phyloP scores from a whole-genome alignment of 2,329 filamentous ascomycete genomes.

The Exophiala phaeomuriformis region DNA sequence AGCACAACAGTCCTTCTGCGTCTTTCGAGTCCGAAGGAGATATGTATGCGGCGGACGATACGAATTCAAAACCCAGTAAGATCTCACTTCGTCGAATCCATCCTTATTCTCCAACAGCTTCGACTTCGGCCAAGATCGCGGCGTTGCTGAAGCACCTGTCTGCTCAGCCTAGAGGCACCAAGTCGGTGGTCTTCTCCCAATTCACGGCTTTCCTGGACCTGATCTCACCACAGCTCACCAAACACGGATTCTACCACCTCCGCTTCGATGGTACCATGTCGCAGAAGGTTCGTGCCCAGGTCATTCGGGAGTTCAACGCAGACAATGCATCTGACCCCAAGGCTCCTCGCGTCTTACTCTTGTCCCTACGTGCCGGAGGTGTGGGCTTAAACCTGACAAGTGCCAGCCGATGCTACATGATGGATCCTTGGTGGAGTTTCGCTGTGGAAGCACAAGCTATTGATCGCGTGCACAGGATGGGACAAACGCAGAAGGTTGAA shows the following conservation, averaged over 20 bases:
- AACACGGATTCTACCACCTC: slow-evolving; percentile 68
- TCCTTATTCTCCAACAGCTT: slow-evolving; percentile 52
- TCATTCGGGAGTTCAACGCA: slow-evolving; percentile 64
- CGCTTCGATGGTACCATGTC: slow-evolving; percentile 86
- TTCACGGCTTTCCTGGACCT: slow-evolving; percentile 94
- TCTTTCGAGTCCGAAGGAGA: slow-evolving; percentile 38
- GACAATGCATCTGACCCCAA: slow-evolving; percentile 27
- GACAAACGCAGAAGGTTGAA: slow-evolving; percentile 75
- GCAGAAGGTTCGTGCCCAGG: slow-evolving; percentile 73
- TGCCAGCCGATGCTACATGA: slow-evolving; percentile 89
- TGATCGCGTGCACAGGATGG: slow-evolving; percentile 95
- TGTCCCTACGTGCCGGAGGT: slow-evolving; percentile 82
- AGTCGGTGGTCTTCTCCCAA: slow-evolving; percentile 92
- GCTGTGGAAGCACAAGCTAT: slow-evolving; percentile 95
- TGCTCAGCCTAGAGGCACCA: slow-evolving; percentile 61
- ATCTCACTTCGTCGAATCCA: slow-evolving; percentile 57
- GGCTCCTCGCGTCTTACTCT: slow-evolving; percentile 56
- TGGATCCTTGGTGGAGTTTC: slow-evolving; percentile 99
- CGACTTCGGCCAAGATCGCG: slow-evolving; percentile 74
- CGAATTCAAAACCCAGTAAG: slow-evolving; percentile 36
- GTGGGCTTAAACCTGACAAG: slow-evolving; percentile 89
- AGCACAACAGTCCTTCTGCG: slow-evolving; percentile 43
- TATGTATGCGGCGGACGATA: slow-evolving; percentile 34
- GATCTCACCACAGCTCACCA: slow-evolving; percentile 70
- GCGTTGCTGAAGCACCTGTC: slow-evolving; percentile 70